phyloP scores from a whole-genome alignment of 495 filamentous ascomycete species.

The Lasiosphaeria ovina region DNA sequence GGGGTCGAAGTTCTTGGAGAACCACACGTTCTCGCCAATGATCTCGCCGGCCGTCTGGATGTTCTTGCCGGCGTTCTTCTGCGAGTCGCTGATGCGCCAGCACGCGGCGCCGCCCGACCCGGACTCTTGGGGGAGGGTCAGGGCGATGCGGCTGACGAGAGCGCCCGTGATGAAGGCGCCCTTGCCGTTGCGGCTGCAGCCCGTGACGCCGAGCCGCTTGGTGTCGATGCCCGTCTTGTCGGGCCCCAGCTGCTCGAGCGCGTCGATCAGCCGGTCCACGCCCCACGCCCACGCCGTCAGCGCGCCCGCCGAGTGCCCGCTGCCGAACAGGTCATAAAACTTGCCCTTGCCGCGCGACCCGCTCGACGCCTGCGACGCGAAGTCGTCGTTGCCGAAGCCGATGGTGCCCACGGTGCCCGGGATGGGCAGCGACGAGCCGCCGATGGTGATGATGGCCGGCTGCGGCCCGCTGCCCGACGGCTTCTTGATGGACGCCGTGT shows the following conservation, averaged over 20 bases:
- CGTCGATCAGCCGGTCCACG: conserved; percentile 53
- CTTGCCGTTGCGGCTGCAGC: conserved; percentile 57
- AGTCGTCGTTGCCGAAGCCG: conserved; percentile 50
- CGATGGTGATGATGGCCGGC: conserved; percentile 52
- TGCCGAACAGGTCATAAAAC: conserved; percentile 54
- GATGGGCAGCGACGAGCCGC: conserved; percentile 47
- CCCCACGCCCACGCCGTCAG: conserved; percentile 56
- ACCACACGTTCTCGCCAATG: conserved; percentile 54
- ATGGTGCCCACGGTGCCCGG: conserved; percentile 48
- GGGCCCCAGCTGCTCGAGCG: conserved; percentile 45
- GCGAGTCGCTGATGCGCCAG: conserved; percentile 51
- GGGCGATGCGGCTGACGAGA: conserved; percentile 50
- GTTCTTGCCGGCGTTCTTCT: conserved; percentile 48
- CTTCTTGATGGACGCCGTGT: conserved; percentile 45
- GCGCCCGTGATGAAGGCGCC: conserved; percentile 53
- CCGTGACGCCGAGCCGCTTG: conserved; percentile 49
- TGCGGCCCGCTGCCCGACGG: conserved; percentile 40
- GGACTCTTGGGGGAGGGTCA: conserved; percentile 55
- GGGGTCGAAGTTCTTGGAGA: conserved; percentile 43
- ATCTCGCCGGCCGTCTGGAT: conserved; percentile 55
- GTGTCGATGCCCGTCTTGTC: conserved; percentile 47
- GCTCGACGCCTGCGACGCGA: conserved; percentile 40
- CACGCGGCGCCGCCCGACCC: conserved; percentile 53
- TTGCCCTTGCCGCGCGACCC: conserved; percentile 44
- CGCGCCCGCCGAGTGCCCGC: conserved; percentile 48